Base-by-base conservation (phyloP, 352 stramenopile genomes). In the Pythium pectinolyticum region DNA sequence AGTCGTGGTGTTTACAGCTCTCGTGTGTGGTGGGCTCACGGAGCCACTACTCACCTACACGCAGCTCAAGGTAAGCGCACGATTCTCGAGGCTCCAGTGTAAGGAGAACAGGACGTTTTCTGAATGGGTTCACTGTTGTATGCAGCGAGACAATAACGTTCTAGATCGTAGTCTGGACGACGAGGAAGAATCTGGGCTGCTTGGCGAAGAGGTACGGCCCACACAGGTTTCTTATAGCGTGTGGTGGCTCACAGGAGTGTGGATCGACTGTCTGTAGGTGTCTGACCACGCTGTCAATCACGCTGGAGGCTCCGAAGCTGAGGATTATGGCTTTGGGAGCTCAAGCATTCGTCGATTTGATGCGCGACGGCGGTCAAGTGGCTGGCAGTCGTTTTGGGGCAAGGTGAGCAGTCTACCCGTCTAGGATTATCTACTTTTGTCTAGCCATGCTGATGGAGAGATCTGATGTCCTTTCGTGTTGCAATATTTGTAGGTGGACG, bases 1-100 rank as follows among this genome's bases (percentile, higher is more conserved):
- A 86, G 82, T 99, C 37, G 97, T 97, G 20, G 96, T 99, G 43
- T 97, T 98, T 70, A 99, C 96, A 3, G 99, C 96, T 2, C 80
- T 99, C 45, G 94, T 98, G 46, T 98, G 92, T 70, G 96, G 95
- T 40, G 93, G 91, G 5, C 65, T 97, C 50, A 97, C 90, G 1
- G 91, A 96, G 64, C 88, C 90, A 8, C 64, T 97, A 34, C 78
- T 99, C 10, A 91, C 84, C 20, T 86, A 89, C 50, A 90, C 79
- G 0, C 58, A 84, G 55, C 70, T 90, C 32, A 90, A 89, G 72
- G 77, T 85, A 57, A 31, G 28, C 22, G n/a, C 9, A 28, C n/a
- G n/a, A n/a, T n/a, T n/a, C n/a, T n/a, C n/a, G n/a, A n/a, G n/a
- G n/a, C n/a, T n/a, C n/a, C n/a, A n/a, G n/a, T n/a, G n/a, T n/a